Evolutionary conservation across 345 rosid genomes (phyloP), one percentile per base, ranked within the genome.

Genomic region (Moricandia arvensis): DNA sequence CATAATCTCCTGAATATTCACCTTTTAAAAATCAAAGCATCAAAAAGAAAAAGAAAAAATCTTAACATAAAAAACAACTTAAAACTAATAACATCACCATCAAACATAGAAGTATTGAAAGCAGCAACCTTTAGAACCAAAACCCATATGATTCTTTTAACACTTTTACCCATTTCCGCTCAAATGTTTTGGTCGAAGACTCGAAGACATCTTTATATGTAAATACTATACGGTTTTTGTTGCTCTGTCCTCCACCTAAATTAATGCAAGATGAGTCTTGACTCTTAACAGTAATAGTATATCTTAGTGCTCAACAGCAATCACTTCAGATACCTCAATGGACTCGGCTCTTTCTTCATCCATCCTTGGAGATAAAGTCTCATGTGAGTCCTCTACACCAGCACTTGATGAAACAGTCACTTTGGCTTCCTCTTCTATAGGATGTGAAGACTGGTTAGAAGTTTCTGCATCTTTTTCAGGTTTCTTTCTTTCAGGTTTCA

Each of bases 321-420:
- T 67, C 2, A 64, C 75, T 78, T 82, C 18, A n/a, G 18, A 47
- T n/a, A 47, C 18, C 8, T 47, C 87, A 41, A 63, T 62, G 60
- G 83, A 66, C 61, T 80, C 77, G 43, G 54, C 78, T 78, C 85
- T 83, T 78, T 85, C 87, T 69, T 78, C 81, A 51, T 73, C 47
- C 17, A 66, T 59, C 77, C 12, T 67, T 73, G 78, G 65, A 67
- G 74, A 66, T 68, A 27, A 54, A 24, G 3, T 41, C 65, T 79
- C 78, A 62, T 31, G 66, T 34, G 71, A 73, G 15, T 60, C 81
- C 61, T 79, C 74, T 38, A 31, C 78, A 30, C 73, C 31, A 24
- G 49, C 85, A 55, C 15, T 72, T 31, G 53, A 58, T 27, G 53
- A n/a, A 5, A 64, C 88, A 55, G 77, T 75, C 35, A 65, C 31